These are phyloP conservation scores for Pestalotiopsis sp. DNA, from an alignment of 2,329 filamentous ascomycete genomes.

Conservation along the genomic window DNA sequence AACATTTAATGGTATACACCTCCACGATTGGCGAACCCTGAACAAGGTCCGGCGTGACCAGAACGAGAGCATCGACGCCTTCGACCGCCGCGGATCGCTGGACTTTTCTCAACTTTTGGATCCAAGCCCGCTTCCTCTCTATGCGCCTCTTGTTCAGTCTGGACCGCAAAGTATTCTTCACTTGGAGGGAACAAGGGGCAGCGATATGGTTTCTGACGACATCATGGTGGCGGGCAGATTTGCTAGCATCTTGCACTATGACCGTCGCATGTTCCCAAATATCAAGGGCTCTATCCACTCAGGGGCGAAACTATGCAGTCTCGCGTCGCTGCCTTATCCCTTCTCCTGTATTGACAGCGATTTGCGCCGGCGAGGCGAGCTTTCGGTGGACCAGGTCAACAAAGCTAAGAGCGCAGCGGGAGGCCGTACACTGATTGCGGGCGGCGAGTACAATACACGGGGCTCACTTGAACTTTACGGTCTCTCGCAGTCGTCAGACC, in stretches of 20 bases:
- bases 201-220: constrained; percentile 66
- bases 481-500: constrained; percentile 40
- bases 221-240: constrained; percentile 91
- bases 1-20: constrained; percentile 78
- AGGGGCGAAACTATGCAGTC: constrained; percentile 75
- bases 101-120: constrained; percentile 49
- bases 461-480: constrained; percentile 89
- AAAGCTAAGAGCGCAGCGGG: constrained; percentile 53
- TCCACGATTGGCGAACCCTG: constrained; percentile 72
- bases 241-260: constrained; percentile 85
- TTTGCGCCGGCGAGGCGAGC: constrained; percentile 54
- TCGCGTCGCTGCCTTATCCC: constrained; percentile 70
- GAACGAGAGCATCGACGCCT: constrained; percentile 39
- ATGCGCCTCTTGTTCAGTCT: constrained; percentile 77
- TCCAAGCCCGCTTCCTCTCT: constrained; percentile 55
- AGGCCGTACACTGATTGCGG: constrained; percentile 74
- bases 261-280: constrained; percentile 80
- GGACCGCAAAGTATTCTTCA: constrained; percentile 84
- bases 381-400: constrained; percentile 57
- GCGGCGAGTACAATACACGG: constrained; percentile 89
- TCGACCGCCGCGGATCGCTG: constrained; percentile 26
- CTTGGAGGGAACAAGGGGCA: constrained; percentile 59
- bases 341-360: constrained; percentile 67
- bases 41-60: constrained; percentile 32
- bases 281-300: constrained; percentile 81